Percentiles rank a stretch among this genome's conserved stretches.
Conservation (phyloP, 202 grass and related monocot genomes). For the Saccharum hybrid region DNA sequence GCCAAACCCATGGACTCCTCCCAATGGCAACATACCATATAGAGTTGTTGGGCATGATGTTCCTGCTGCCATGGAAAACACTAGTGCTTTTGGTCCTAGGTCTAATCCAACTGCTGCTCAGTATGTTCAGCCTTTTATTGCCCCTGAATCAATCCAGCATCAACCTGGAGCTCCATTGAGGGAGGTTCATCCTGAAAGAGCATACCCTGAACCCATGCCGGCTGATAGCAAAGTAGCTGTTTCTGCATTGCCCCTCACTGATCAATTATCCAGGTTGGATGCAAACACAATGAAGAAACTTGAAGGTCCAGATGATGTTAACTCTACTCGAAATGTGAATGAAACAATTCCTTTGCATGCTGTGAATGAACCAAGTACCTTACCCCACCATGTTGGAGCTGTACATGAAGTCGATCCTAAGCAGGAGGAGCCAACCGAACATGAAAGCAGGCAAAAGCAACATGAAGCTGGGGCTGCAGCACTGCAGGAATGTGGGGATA, state of each 20-base stretch:
- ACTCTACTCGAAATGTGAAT: conserved; percentile 29
- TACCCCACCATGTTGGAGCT: conserved; percentile 34
- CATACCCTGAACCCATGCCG: conserved; percentile 33
- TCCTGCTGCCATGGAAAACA: conserved; percentile 53
- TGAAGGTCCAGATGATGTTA: conserved; percentile 47
- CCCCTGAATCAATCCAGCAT: conserved; percentile 56
- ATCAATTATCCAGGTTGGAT: conserved; percentile 44
- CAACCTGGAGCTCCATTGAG: conserved; percentile 45
- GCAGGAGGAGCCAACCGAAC: conserved; percentile 34
- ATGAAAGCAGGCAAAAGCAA: conserved; percentile 36
- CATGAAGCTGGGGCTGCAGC: conserved; percentile 33
- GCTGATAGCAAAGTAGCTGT: conserved; percentile 43
- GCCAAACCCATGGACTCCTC: conserved; percentile 48
- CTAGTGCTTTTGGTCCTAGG: conserved; percentile 52
- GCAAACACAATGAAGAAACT: conserved; percentile 33
- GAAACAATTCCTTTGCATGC: conserved; percentile 42
- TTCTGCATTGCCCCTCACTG: conserved; percentile 46
- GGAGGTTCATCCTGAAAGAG: conserved; percentile 52
- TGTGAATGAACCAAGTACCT: conserved; percentile 40
- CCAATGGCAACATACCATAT: conserved; percentile 54
- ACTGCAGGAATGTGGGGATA: conserved; percentile 53
- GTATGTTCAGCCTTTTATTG: conserved; percentile 48
- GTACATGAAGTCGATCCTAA: conserved; percentile 50
- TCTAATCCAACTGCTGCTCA: conserved; percentile 54
- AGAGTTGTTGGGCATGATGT: conserved; percentile 64